Conservation (phyloP, 225 moss, liverwort and hornwort genomes). For the Asterella californica region DNA sequence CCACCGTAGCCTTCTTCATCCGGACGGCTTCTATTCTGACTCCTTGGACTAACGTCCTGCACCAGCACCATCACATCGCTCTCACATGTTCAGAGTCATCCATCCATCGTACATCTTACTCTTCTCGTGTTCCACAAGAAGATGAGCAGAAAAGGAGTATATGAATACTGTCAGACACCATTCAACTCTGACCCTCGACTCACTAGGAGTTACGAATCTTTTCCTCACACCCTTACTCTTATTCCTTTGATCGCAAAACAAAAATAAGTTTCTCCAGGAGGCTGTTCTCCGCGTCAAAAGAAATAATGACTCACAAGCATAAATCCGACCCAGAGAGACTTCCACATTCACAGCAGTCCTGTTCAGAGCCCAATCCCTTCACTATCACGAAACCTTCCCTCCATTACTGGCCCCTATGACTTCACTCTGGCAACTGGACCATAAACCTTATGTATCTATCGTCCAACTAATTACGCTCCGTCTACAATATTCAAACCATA, state of each 20-base stretch:
- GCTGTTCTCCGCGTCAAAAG: not conserved
- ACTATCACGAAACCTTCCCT: too few species aligned
- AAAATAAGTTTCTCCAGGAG: too few species aligned
- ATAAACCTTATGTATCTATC: too few species aligned
- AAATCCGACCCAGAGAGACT: not conserved
- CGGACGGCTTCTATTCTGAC: not conserved
- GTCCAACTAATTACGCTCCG: too few species aligned
- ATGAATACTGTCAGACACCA: not conserved
- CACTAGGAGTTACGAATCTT: not conserved
- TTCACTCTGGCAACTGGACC: too few species aligned
- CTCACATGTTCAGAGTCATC: not conserved
- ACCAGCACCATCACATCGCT: not conserved
- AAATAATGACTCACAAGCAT: not conserved
- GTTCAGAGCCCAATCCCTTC: not conserved
- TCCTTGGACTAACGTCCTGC: conserved; percentile 1
- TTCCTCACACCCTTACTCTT: not conserved
- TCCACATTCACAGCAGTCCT: not conserved
- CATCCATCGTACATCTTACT: not conserved
- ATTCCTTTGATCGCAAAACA: not conserved
- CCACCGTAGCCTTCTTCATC: not conserved
- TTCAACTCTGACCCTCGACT: not conserved
- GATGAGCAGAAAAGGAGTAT: not conserved
- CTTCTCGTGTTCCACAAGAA: not conserved
- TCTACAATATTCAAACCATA: too few species aligned
- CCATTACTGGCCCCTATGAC: too few species aligned